Evolutionary conservation across 1,139 yeast species (phyloP).

Genomic region (Suhomyces ambrosiae): DNA sequence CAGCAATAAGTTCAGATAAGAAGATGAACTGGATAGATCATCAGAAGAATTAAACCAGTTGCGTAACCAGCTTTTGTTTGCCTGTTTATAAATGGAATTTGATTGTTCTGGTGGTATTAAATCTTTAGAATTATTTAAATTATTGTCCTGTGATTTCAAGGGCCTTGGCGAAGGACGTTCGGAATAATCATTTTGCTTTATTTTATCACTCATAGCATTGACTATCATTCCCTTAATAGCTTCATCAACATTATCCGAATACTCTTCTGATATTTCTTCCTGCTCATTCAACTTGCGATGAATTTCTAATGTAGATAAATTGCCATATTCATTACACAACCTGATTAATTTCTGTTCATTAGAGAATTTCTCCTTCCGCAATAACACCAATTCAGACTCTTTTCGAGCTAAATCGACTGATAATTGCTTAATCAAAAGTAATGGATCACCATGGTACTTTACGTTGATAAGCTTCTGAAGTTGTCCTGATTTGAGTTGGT

Average conservation of each 20-base stretch:
- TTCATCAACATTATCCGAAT: conserved; percentile 5
- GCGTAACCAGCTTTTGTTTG: conserved; percentile 20
- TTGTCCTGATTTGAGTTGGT: conserved; percentile 24
- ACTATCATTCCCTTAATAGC: conserved; percentile 13
- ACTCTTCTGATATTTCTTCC: conserved; percentile 2
- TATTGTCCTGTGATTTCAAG: no score
- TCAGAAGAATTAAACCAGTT: conserved; percentile 25
- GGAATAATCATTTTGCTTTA: not conserved
- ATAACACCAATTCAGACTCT: conserved; percentile 47
- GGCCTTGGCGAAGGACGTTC: not conserved
- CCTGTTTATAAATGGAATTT: conserved; percentile 6
- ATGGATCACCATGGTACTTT: conserved; percentile 42
- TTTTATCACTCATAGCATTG: conserved; percentile 14
- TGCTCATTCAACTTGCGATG: conserved; percentile 36
- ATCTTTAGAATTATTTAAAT: no score
- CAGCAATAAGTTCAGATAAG: not conserved
- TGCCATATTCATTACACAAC: conserved; percentile 47
- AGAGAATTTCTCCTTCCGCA: conserved; percentile 42
- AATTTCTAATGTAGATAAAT: conserved; percentile 44
- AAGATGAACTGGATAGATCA: conserved; percentile 14
- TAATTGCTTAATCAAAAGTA: conserved; percentile 47
- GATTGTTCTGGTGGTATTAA: not conserved
- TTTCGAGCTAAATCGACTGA: conserved; percentile 52
- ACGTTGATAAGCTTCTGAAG: conserved; percentile 33
- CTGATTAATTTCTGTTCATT: conserved; percentile 47